Conservation (phyloP, 106 monocot genomes). For the Ottelia alismoides region DNA sequence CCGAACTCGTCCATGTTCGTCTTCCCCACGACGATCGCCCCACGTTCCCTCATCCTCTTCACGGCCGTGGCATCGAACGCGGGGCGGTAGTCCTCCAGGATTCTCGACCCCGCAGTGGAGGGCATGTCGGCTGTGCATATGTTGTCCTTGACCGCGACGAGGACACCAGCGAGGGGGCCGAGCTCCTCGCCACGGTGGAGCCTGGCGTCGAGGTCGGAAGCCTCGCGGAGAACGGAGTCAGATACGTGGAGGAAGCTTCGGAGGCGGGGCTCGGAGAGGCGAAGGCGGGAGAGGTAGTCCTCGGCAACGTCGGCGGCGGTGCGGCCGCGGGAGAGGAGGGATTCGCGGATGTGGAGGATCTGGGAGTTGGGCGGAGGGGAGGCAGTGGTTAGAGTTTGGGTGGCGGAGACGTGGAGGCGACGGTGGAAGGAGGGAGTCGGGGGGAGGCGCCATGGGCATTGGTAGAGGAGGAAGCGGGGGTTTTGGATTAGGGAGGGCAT, state of each 20-base stretch:
- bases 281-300: constrained; percentile 42
- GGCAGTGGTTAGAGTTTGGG: constrained; percentile 9
- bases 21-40: constrained; percentile 79
- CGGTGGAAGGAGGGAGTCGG: not conserved
- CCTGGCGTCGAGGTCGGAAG: constrained; percentile 54
- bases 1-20: constrained; percentile 91
- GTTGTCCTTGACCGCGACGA: constrained; percentile 83
- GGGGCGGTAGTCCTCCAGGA: constrained; percentile 59
- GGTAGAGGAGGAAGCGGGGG: constrained; percentile 33
- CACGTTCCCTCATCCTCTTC: constrained; percentile 35
- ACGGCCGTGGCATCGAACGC: constrained; percentile 75
- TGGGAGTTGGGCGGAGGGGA: constrained; percentile 11
- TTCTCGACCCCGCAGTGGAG: constrained; percentile 78
- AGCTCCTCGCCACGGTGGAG: too few relatives aligned
- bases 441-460: constrained; percentile 3
- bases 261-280: constrained; percentile 40
- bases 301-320: constrained; percentile 27
- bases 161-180: constrained; percentile 56
- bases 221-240: constrained; percentile 36
- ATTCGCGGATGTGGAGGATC: constrained; percentile 55
- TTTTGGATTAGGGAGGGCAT: constrained; percentile 35
- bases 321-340: constrained; percentile 40
- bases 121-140: constrained; percentile 72
- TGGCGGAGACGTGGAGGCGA: not conserved
- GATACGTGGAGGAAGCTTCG: constrained; percentile 61